Conservation (phyloP, 192 early-diverging fungal genomes). For the Coemansia sp. region DNA sequence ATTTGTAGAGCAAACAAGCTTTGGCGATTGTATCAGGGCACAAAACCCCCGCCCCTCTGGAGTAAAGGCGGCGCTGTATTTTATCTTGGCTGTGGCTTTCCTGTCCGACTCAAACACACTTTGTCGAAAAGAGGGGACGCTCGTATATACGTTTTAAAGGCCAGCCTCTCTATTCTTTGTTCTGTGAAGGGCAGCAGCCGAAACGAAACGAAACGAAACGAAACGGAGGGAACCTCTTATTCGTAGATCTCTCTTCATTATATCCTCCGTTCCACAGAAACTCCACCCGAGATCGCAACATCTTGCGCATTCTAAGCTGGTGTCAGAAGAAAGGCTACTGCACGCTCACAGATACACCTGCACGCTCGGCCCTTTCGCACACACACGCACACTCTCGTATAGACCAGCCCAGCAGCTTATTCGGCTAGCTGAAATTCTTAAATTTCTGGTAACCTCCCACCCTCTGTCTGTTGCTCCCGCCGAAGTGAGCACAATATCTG, state of each 20-base stretch:
- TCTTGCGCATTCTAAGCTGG: not conserved
- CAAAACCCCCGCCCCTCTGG: not conserved
- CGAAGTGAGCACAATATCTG: not conserved
- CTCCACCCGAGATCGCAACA: not conserved
- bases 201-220: not conserved
- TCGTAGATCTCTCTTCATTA: not conserved
- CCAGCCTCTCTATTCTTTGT: slow-evolving; percentile 4
- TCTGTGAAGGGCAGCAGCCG: not conserved
- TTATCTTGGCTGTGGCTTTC: slow-evolving; percentile 9
- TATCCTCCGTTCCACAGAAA: not conserved
- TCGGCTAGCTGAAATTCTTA: not conserved
- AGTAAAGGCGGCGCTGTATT: slow-evolving; percentile 10
- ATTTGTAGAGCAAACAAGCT: not conserved
- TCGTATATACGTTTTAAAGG: not conserved
- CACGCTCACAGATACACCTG: not conserved
- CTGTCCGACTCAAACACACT: not conserved
- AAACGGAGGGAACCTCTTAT: not conserved
- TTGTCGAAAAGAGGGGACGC: slow-evolving; percentile 3
- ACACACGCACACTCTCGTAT: not conserved
- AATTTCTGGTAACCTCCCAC: not conserved
- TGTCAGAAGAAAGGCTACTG: not conserved
- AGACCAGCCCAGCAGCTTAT: not conserved
- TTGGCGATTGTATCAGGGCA: not conserved
- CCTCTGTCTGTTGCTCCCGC: not conserved
- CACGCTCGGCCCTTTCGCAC: slow-evolving; percentile 1